These are phyloP conservation scores for Drechslerella coelobrocha DNA, from an alignment of 2,329 filamentous ascomycete genomes.

Conservation along the genomic window DNA sequence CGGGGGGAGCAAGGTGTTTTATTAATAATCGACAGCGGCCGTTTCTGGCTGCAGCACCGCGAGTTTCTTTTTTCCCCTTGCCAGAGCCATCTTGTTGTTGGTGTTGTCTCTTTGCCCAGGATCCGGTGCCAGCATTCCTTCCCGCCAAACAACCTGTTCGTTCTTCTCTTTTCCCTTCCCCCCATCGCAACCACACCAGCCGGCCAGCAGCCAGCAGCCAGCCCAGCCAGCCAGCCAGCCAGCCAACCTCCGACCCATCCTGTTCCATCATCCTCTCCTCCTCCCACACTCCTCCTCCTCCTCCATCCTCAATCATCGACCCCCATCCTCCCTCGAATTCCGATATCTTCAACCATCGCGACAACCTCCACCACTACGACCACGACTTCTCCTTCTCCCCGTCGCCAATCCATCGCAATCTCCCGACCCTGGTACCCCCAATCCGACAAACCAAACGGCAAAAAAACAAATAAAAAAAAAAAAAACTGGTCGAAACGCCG, in stretches of 20 bases:
- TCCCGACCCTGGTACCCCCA: background rate
- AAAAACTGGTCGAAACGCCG: too few relatives aligned
- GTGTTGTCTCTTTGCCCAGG: background rate
- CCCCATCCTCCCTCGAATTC: too few relatives aligned
- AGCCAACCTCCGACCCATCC: slow-evolving; percentile 5
- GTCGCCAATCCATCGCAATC: background rate
- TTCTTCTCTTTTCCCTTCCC: background rate
- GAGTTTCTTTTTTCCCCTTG: too few relatives aligned
- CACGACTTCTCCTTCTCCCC: background rate
- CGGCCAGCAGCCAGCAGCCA: too few relatives aligned
- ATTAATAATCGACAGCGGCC: background rate
- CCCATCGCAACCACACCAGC: background rate
- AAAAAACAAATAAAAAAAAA: background rate
- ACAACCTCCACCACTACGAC: too few relatives aligned
- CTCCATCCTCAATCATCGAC: too few relatives aligned
- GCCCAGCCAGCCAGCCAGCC: too few relatives aligned
- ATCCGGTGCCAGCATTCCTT: background rate
- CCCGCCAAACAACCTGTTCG: background rate
- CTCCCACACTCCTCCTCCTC: background rate
- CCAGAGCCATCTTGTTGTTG: too few relatives aligned
- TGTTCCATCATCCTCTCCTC: too few relatives aligned
- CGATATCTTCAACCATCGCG: too few relatives aligned
- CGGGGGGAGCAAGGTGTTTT: background rate
- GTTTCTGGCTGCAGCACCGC: too few relatives aligned
- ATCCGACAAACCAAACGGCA: background rate